Evolutionary conservation across 805 yeast species (phyloP).

Genomic region (Lachancea dasiensis): DNA sequence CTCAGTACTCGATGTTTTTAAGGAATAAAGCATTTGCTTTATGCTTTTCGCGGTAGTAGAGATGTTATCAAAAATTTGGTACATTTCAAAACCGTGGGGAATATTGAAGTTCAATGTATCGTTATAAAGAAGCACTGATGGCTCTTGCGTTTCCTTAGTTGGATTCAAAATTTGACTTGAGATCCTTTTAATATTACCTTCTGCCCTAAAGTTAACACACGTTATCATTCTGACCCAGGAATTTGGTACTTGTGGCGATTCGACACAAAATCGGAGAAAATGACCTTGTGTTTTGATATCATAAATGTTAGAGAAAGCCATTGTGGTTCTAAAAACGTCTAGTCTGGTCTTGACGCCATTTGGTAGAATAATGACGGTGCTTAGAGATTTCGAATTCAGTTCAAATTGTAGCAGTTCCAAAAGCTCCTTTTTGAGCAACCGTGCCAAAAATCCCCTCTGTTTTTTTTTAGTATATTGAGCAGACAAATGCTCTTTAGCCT

Average conservation of each 20-base stretch:
- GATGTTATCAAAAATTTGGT: constrained; percentile 73
- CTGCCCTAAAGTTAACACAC: constrained; percentile 32
- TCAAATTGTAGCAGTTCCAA: constrained; percentile 21
- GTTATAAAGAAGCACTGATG: constrained; percentile 38
- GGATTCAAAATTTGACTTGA: constrained; percentile 17
- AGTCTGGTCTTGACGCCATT: constrained; percentile 44
- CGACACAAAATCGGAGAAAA: constrained; percentile 42
- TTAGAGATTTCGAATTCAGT: constrained; percentile 19
- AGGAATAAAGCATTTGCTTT: constrained; percentile 50
- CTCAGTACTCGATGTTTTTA: constrained; percentile 38
- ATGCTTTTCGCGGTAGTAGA: constrained; percentile 61
- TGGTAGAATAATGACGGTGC: constrained; percentile 36
- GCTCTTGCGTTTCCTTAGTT: constrained; percentile 13
- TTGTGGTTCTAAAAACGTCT: constrained; percentile 35
- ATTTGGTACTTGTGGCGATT: constrained; percentile 43
- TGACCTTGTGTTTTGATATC: constrained; percentile 27
- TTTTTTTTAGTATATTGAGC: constrained; percentile 16
- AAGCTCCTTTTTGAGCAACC: constrained; percentile 21
- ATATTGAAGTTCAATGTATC: constrained; percentile 46
- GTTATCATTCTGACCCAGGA: constrained; percentile 47
- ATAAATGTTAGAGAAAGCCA: constrained; percentile 17
- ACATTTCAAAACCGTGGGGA: constrained; percentile 71
- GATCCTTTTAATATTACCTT: constrained; percentile 29
- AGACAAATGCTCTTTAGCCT: constrained; percentile 25
- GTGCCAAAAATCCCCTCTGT: constrained; percentile 11